phyloP scores from a whole-genome alignment of 2,329 filamentous ascomycete species.

The Calonectria pteridis region DNA sequence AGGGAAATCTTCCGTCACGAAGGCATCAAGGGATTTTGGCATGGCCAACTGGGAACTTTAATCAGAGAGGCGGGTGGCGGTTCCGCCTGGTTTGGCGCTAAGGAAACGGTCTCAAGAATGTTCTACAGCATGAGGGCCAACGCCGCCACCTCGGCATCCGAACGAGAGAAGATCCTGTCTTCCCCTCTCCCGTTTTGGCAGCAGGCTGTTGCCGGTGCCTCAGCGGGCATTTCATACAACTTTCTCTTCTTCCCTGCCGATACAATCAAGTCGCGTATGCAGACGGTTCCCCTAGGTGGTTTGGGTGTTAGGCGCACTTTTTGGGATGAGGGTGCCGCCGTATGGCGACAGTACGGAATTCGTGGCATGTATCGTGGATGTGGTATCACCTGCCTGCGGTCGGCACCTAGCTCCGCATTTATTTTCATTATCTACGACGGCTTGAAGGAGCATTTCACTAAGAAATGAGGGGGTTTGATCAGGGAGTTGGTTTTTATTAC shows the following conservation, averaged over 20 bases:
- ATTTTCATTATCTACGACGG: constrained; percentile 97
- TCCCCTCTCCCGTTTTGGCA: constrained; percentile 82
- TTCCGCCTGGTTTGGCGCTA: constrained; percentile 94
- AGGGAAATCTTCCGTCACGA: constrained; percentile 84
- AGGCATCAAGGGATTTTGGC: constrained; percentile 91
- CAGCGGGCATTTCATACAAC: constrained; percentile 94
- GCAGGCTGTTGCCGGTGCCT: constrained; percentile 87
- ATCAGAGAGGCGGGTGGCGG: constrained; percentile 94
- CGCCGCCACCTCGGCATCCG: constrained; percentile 52
- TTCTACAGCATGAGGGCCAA: constrained; percentile 72
- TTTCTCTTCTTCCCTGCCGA: constrained; percentile 98
- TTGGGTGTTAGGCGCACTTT: constrained; percentile 74
- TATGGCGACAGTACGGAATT: constrained; percentile 88
- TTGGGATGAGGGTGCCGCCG: constrained; percentile 73
- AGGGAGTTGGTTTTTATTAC: constrained; percentile 3
- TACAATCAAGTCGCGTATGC: constrained; percentile 97
- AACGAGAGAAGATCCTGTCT: constrained; percentile 56
- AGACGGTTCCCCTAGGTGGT: constrained; percentile 80
- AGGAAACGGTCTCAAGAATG: constrained; percentile 81
- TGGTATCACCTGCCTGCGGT: constrained; percentile 89
- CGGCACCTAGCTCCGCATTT: constrained; percentile 95
- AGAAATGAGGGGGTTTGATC: constrained; percentile 46
- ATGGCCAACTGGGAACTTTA: constrained; percentile 91
- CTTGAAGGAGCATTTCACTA: constrained; percentile 76
- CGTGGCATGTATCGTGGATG: constrained; percentile 93